phyloP scores from a whole-genome alignment of 768 basidiomycete genomes.

The Coprinopsis marcescibilis region DNA sequence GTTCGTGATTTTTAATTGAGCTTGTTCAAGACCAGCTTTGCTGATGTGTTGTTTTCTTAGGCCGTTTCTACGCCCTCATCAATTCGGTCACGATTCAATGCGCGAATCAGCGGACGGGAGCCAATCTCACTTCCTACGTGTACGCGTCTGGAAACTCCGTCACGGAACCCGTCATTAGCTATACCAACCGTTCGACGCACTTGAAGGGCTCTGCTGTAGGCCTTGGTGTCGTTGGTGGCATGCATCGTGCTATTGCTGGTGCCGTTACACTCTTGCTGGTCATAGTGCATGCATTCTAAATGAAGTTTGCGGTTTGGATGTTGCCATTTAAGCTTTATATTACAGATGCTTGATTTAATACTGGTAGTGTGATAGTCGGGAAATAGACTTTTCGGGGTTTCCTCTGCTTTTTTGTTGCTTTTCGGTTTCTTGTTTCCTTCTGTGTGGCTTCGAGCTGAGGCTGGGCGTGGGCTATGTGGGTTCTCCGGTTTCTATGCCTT shows the following conservation, averaged over 20 bases:
- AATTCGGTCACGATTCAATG: slow-evolving; percentile 62
- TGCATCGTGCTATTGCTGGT: slow-evolving; percentile 22
- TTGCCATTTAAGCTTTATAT: not conserved
- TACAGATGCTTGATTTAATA: not conserved
- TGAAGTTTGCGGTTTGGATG: not conserved
- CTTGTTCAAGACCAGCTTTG: too few relatives aligned
- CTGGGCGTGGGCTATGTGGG: too few relatives aligned
- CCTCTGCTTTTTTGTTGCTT: too few relatives aligned
- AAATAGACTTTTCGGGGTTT: too few relatives aligned
- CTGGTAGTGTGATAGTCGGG: too few relatives aligned
- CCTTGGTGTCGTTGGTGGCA: slow-evolving; percentile 16
- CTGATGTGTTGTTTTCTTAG: too few relatives aligned
- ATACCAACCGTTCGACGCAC: slow-evolving; percentile 54
- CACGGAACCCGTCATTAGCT: slow-evolving; percentile 39
- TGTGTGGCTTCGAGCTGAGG: too few relatives aligned
- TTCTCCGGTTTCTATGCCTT: too few relatives aligned
- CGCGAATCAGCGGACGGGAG: slow-evolving; percentile 40
- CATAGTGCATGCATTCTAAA: slow-evolving; percentile 16
- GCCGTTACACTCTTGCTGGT: slow-evolving; percentile 20
- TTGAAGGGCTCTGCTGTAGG: slow-evolving; percentile 39
- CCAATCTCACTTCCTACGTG: slow-evolving; percentile 56
- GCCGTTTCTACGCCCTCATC: slow-evolving; percentile 67
- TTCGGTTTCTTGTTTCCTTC: too few relatives aligned
- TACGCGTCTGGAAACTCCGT: slow-evolving; percentile 44
- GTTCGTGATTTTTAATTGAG: too few relatives aligned